Percentiles rank a stretch among this genome's conserved stretches.
Evolutionary conservation across 2,329 filamentous ascomycete species (phyloP).

Genomic region (Nannizzia gypsea): DNA sequence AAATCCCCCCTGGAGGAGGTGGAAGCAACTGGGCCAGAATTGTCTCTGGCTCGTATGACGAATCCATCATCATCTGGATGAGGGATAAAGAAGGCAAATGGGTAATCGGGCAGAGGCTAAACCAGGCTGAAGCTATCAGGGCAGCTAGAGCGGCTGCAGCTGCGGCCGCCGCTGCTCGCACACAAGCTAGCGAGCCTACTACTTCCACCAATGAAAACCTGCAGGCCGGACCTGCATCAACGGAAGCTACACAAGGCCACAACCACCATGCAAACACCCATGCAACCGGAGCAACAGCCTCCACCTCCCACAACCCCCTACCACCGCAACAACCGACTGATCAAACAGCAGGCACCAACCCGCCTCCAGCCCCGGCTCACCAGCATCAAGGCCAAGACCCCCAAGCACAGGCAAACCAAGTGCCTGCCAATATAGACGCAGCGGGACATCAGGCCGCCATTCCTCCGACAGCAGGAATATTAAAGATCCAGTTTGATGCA

Average conservation of each 20-base stretch:
- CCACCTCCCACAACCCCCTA: not conserved
- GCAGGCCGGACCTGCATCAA: not conserved
- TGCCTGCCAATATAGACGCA: not conserved
- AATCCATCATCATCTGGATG: constrained; percentile 91
- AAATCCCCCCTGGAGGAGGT: constrained; percentile 79
- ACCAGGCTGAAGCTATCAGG: constrained; percentile 46
- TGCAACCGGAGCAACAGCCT: not conserved
- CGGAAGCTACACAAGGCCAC: not conserved
- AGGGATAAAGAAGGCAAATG: constrained; percentile 74
- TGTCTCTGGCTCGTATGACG: constrained; percentile 91
- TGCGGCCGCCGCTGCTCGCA: not conserved
- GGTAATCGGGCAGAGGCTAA: constrained; percentile 62
- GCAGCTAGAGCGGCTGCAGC: constrained; percentile 17
- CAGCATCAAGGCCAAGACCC: not conserved
- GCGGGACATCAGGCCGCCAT: not conserved
- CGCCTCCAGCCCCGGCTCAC: not conserved
- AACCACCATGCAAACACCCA: not conserved
- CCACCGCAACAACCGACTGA: not conserved
- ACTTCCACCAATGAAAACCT: not conserved
- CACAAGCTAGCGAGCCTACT: not conserved
- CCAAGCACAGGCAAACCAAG: not conserved
- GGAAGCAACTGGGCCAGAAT: constrained; percentile 87
- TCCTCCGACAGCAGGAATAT: constrained; percentile 48
- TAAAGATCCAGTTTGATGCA: constrained; percentile 94
- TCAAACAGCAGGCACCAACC: not conserved